These are phyloP conservation scores for Umbilicus rupestris DNA, from an alignment of 164 flowering plant species.

Conservation along the genomic window DNA sequence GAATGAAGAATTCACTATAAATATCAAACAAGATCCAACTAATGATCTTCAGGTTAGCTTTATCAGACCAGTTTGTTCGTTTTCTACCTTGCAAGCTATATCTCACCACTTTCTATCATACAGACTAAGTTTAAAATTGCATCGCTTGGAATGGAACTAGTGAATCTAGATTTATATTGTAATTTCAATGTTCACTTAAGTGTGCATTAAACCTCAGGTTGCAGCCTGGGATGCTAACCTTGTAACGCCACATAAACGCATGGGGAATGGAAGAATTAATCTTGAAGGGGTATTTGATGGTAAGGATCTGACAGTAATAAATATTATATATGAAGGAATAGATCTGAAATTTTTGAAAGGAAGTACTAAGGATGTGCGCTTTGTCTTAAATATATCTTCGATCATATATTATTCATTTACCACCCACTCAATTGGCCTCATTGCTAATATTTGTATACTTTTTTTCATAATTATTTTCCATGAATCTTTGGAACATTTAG, in stretches of 20 bases:
- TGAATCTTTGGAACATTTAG: too few species aligned
- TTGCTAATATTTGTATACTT: too few species aligned
- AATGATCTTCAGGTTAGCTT: conserved; percentile 56
- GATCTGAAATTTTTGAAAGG: not conserved
- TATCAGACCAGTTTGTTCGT: too few species aligned
- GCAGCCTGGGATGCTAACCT: conserved; percentile 99
- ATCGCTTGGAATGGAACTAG: not conserved
- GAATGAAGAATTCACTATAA: conserved; percentile 76
- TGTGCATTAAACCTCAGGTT: conserved; percentile 32
- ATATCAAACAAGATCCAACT: conserved; percentile 50
- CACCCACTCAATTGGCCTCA: too few species aligned
- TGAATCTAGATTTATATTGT: not conserved
- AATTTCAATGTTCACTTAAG: not conserved
- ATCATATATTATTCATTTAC: not conserved
- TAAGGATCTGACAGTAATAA: conserved; percentile 22
- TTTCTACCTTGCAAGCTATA: not conserved
- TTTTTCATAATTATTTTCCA: too few species aligned
- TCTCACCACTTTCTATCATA: not conserved
- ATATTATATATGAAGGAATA: not conserved
- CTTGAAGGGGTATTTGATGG: conserved; percentile 74
- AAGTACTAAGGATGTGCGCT: not conserved
- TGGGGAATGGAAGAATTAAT: conserved; percentile 69
- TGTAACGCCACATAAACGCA: conserved; percentile 93
- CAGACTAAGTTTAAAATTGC: not conserved
- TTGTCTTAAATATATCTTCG: not conserved